Base-by-base conservation (phyloP, 1,284 basidiomycete genomes). In the Afroboletus lepidellus region DNA sequence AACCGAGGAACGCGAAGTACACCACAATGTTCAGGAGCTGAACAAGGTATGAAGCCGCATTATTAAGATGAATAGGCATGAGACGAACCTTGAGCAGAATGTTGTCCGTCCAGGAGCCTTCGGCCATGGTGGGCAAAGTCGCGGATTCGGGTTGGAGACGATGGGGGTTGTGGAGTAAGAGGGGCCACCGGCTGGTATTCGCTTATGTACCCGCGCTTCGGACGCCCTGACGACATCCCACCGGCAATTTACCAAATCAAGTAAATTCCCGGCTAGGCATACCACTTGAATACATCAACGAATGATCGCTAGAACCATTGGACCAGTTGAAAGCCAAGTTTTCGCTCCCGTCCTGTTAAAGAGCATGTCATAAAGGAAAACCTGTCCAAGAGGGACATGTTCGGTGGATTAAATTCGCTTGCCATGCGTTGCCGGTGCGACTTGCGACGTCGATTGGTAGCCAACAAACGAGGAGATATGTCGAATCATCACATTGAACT, bases 1-100 rank as follows among this genome's bases (percentile, higher is more conserved):
- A 89, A 33, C 91, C 89, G n/a, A 94, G 76, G 76, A 94, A 92
- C 60, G 89, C 72, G 61, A 90, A 75, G 66, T 90, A 92, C 41
- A 85, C 81, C 48, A 90, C 52, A 46, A 95, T 76, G 71, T 97
- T 97, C 61, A 84, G 73, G 60, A 94, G 76, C 85, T 86, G 53
- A 13, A 23, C 51, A 42, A 27, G 42, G 3, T 18, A 32, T 38
- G 41, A 3, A 20, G 29, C 24, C 11, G 38, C 12, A 8, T 23
- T 41, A 24, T 21, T 34, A 18, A 27, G 8, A 12, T 8, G 30
- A 8, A 23, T 8, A 27, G 36, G 20, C 1, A 32, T 13, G 21
- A 20, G n/a, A 69, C 70, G 11, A 55, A 85, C 85, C 78, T 94
- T 93, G 76, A 93, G 81, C 46, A 87, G 62, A 56, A 94, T 80